Evolutionary conservation across 2,329 filamentous ascomycete genomes (phyloP).

Genomic region (Fusarium setosum): DNA sequence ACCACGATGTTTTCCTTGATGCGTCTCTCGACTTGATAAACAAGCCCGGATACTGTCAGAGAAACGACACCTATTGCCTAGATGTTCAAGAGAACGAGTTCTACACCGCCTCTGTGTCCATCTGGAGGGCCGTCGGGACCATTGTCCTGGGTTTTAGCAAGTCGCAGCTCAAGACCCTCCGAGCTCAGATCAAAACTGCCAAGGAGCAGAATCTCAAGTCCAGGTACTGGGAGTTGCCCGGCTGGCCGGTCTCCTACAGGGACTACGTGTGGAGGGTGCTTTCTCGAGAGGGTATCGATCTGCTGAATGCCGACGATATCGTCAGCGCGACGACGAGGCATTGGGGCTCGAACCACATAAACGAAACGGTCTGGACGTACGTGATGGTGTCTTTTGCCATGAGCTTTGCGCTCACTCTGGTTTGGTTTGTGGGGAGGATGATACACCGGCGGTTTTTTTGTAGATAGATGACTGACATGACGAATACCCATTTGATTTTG

Average conservation of each 20-base stretch:
- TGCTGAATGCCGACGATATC: constrained; percentile 73
- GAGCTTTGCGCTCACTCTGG: constrained; percentile 23
- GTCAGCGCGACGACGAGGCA: constrained; percentile 47
- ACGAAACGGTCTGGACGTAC: constrained; percentile 36
- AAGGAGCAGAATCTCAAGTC: constrained; percentile 64
- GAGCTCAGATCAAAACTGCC: constrained; percentile 58
- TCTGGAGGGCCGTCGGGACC: constrained; percentile 63
- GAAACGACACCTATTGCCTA: constrained; percentile 13
- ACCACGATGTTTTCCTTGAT: constrained; percentile 73
- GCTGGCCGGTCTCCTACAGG: constrained; percentile 66
- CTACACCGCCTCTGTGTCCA: constrained; percentile 72
- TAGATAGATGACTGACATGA: background rate
- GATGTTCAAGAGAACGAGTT: constrained; percentile 59
- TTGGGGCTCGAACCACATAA: constrained; percentile 28
- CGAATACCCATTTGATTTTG: background rate
- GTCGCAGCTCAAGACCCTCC: constrained; percentile 54
- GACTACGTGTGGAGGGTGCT: constrained; percentile 69
- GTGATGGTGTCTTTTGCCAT: constrained; percentile 29
- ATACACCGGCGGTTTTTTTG: background rate
- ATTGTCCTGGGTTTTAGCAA: constrained; percentile 50
- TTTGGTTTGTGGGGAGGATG: constrained; percentile 30
- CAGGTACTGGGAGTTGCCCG: constrained; percentile 70
- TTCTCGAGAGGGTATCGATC: constrained; percentile 64
- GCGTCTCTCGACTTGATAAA: constrained; percentile 64
- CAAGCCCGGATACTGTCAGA: constrained; percentile 9